phyloP scores from a whole-genome alignment of 2,329 filamentous ascomycete genomes.

The Nigrograna mackinnonii region DNA sequence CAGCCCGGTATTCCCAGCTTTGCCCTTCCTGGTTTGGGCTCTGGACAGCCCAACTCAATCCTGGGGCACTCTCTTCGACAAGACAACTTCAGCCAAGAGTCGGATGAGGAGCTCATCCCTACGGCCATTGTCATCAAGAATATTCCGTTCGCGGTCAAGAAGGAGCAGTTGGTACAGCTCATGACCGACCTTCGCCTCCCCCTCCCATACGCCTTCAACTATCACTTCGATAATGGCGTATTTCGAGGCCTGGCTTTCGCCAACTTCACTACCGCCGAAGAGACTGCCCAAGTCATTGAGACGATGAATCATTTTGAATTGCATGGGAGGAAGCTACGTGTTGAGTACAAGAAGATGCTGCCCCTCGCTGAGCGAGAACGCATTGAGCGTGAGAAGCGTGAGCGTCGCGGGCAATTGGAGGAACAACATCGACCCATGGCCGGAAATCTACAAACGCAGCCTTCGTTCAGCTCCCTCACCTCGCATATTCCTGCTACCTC shows the following conservation, averaged over 20 bases:
- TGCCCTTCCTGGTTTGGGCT: constrained; percentile 44
- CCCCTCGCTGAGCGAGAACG: constrained; percentile 91
- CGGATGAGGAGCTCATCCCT: constrained; percentile 88
- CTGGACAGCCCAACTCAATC: constrained; percentile 31
- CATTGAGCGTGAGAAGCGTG: constrained; percentile 95
- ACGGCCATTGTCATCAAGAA: constrained; percentile 99
- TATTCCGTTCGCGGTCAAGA: constrained; percentile 97
- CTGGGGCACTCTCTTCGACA: constrained; percentile 40
- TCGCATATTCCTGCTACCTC: constrained; percentile 66
- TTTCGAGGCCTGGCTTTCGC: constrained; percentile 96
- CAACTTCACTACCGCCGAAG: constrained; percentile 94
- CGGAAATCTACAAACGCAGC: constrained; percentile 76
- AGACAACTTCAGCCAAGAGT: constrained; percentile 54
- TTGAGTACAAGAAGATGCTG: constrained; percentile 99
- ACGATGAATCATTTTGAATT: constrained; percentile 95
- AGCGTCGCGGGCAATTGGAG: constrained; percentile 92
- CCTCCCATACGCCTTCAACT: constrained; percentile 98
- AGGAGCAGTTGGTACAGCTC: constrained; percentile 87
- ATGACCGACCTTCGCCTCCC: constrained; percentile 96
- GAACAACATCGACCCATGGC: constrained; percentile 86
- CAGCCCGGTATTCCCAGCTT: constrained; percentile 47
- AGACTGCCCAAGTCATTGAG: constrained; percentile 90
- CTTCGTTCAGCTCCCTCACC: constrained; percentile 80
- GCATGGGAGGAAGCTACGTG: constrained; percentile 88
- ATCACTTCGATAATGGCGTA: constrained; percentile 97